A percentile compares a stretch with the other conserved stretches of the same genome.
phyloP scores from a whole-genome alignment of 192 early-diverging fungal species.

The Lobosporangium transversale region DNA sequence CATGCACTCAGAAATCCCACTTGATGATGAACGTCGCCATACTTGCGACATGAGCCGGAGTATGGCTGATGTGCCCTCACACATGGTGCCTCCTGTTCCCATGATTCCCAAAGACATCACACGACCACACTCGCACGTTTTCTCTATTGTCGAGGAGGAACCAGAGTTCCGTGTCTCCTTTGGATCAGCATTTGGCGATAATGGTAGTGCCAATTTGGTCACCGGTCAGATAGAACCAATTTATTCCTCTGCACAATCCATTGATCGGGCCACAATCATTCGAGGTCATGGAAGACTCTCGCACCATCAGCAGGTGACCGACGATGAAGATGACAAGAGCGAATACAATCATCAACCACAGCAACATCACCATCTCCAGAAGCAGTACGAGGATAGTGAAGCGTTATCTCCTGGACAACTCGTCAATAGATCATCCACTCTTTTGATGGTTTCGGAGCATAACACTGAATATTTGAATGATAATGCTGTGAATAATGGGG shows the following conservation, averaged over 20 bases:
- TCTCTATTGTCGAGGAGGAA: not conserved
- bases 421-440: conserved; percentile 27
- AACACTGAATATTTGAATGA: conserved; percentile 13
- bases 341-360: not conserved
- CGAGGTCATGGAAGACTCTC: not conserved
- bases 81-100: conserved; percentile 35
- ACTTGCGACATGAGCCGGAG: conserved; percentile 51
- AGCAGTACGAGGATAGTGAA: not conserved
- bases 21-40: conserved; percentile 44
- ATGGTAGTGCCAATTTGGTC: not conserved
- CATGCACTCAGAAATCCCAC: conserved; percentile 20
- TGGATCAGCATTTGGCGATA: conserved; percentile 30
- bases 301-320: not conserved
- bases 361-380: no score
- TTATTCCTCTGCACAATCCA: not conserved
- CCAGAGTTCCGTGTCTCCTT: conserved; percentile 20
- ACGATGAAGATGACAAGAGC: not conserved
- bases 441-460: conserved; percentile 29
- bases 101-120: conserved; percentile 17
- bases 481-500: not conserved
- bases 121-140: not conserved
- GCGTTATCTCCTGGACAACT: conserved; percentile 28
- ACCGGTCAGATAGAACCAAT: conserved; percentile 16
- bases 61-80: conserved; percentile 4
- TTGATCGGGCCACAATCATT: not conserved